Base-by-base conservation (phyloP, 176 grass and related monocot species). In the Hordeum marinum region DNA sequence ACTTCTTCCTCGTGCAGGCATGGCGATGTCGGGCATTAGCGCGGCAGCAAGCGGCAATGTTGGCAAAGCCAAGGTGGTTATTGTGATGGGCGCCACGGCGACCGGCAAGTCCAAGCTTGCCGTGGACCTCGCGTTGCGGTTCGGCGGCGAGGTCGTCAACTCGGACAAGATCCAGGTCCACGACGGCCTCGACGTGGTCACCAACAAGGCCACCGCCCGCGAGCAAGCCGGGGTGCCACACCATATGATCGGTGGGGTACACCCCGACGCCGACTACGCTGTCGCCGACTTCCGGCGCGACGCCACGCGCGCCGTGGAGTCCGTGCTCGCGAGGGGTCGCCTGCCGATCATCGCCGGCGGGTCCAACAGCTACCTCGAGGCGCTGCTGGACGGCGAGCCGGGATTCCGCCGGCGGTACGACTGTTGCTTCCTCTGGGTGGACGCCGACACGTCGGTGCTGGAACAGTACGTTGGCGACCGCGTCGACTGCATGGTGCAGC, bases 301-400 rank as follows among this genome's bases (percentile, higher is more conserved):
- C 18, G 65, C 35, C 65, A 68, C 65, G 9, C 34, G 65, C 65
- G 65, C 65, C 17, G 32, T 68, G 32, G 65, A 39, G 8, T 68
- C 45, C 1, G 63, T 85, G 10, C 23, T 40, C 5, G 11, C 83
- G 3, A 21, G 74, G 17, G 74, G 83, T 15, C 83, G 63, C 48
- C 6, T 78, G 34, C 83, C 83, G 10, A 7, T 85, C 74, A 40
- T 85, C 63, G 83, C 83, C 6, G 83, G 83, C 17, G 83, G 83
- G 0, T 85, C 83, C 3, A 78, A 85, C 48, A 29, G 63, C 17
- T 85, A 58, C 45, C 34, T 85, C 6, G 74, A 58, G 24, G 74
- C 74, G n/a, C 11, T 85, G 46, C 34, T 85, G 17, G 83, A 85
- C 45, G 72, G 48, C 31, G 66, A 14, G 6, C 37, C 23, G 6